A percentile compares a stretch with the other conserved stretches of the same genome.
These are phyloP conservation scores for Neovahlkampfia damariscottae DNA, from an alignment of 78 protist genomes.

Conservation along the genomic window DNA sequence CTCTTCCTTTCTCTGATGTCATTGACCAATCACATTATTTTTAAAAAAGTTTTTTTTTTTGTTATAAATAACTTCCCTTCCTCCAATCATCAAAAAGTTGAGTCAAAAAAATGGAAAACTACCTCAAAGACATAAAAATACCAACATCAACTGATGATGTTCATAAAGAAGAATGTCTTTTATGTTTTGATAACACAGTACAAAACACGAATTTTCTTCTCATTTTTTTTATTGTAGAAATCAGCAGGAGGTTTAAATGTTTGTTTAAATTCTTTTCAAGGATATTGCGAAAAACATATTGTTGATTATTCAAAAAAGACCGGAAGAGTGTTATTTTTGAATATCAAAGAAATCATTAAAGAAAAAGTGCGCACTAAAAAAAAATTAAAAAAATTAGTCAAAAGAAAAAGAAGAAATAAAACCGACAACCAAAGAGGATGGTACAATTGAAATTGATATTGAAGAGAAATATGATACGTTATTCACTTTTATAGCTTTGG, in stretches of 20 bases:
- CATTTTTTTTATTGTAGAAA: slow-evolving; percentile 16
- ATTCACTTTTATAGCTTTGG: not conserved
- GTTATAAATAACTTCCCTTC: too few relatives aligned
- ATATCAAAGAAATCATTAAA: slow-evolving; percentile 19
- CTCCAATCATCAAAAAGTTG: too few relatives aligned
- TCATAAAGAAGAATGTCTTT: slow-evolving; percentile 63
- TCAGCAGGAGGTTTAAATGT: slow-evolving; percentile 50
- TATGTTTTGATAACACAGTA: slow-evolving; percentile 45
- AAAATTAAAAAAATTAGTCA: slow-evolving; percentile 1
- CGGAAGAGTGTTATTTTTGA: slow-evolving; percentile 30
- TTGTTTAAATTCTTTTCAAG: slow-evolving; percentile 28
- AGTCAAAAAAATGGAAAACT: not conserved
- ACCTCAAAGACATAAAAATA: not conserved
- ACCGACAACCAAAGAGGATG: not conserved
- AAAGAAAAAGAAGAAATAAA: not conserved
- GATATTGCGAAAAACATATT: slow-evolving; percentile 11
- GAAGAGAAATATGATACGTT: not conserved
- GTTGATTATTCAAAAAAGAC: slow-evolving; percentile 14
- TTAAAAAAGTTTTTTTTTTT: too few relatives aligned
- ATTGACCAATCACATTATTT: too few relatives aligned
- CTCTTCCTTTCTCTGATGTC: too few relatives aligned
- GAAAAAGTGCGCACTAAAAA: not conserved
- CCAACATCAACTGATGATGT: not conserved
- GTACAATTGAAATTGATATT: not conserved
- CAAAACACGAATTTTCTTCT: not conserved